phyloP scores from a whole-genome alignment of 2,329 filamentous ascomycete genomes.

The Cladophialophora bantiana region DNA sequence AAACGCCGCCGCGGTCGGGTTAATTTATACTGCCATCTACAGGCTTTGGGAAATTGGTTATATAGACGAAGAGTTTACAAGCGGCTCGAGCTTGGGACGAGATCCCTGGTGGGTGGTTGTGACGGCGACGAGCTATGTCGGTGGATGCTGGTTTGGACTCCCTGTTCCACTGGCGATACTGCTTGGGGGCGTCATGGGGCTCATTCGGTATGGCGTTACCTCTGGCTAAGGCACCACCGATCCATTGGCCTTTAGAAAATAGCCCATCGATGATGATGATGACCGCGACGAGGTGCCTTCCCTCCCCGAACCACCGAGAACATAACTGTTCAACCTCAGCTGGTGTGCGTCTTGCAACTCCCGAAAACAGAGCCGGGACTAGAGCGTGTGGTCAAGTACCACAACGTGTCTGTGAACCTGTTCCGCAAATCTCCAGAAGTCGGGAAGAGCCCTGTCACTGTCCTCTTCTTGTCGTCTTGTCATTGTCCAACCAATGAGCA shows the following conservation, averaged over 20 bases:
- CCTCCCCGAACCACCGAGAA: too few relatives aligned
- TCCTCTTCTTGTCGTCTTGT: background rate
- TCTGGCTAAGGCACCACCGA: background rate
- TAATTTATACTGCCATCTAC: slow-evolving; percentile 71
- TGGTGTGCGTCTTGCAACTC: too few relatives aligned
- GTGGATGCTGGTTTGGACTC: slow-evolving; percentile 57
- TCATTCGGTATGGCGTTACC: slow-evolving; percentile 54
- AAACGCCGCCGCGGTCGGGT: slow-evolving; percentile 66
- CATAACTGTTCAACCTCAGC: too few relatives aligned
- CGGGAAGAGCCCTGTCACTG: background rate
- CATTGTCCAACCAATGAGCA: background rate
- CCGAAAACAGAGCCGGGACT: too few relatives aligned
- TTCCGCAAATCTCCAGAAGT: too few relatives aligned
- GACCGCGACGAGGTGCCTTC: too few relatives aligned
- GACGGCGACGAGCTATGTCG: slow-evolving; percentile 59
- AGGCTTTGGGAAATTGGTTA: slow-evolving; percentile 69
- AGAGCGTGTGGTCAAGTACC: too few relatives aligned
- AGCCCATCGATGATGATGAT: too few relatives aligned
- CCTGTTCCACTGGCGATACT: slow-evolving; percentile 55
- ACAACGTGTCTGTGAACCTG: too few relatives aligned
- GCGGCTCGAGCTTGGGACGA: slow-evolving; percentile 61
- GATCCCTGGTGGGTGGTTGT: slow-evolving; percentile 72
- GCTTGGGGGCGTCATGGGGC: slow-evolving; percentile 55
- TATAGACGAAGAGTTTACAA: slow-evolving; percentile 57
- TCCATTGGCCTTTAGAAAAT: too few relatives aligned